Conservation (phyloP, 805 yeast genomes). For the Blastobotrys muscicola region DNA sequence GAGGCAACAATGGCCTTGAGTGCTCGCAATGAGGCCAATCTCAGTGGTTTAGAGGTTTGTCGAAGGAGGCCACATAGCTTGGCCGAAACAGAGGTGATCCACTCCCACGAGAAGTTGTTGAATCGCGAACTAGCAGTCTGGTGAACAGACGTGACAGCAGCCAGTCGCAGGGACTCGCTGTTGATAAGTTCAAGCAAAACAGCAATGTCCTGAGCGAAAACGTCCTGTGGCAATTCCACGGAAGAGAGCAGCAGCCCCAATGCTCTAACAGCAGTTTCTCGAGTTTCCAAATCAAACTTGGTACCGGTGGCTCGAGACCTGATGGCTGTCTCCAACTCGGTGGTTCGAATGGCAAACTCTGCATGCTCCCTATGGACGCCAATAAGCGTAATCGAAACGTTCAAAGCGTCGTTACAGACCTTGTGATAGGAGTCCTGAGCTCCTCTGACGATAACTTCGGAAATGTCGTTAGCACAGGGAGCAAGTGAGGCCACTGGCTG, state of each 20-base stretch:
- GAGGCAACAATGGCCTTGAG: conserved; percentile 6
- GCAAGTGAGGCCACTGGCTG: conserved; percentile 4
- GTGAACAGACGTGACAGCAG: conserved; percentile 25
- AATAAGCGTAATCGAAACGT: conserved; percentile 21
- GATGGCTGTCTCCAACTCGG: conserved; percentile 24
- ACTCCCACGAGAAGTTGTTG: conserved; percentile 11
- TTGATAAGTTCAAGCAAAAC: conserved; percentile 28
- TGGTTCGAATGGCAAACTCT: neutral
- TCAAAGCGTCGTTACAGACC: conserved; percentile 28
- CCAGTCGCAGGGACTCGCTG: conserved; percentile 30
- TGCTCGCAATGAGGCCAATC: conserved; percentile 18
- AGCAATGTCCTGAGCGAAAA: conserved; percentile 24
- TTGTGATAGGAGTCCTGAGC: conserved; percentile 30
- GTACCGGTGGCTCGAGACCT: conserved; percentile 27
- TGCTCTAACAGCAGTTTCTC: conserved; percentile 30
- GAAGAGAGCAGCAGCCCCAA: conserved; percentile 22
- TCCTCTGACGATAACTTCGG: conserved; percentile 25
- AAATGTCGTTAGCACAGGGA: conserved; percentile 14
- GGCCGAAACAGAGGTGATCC: conserved; percentile 13
- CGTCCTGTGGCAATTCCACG: conserved; percentile 18
- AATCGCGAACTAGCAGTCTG: conserved; percentile 2
- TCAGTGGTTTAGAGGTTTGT: conserved; percentile 17
- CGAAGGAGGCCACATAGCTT: conserved; percentile 15
- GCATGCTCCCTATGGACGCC: conserved; percentile 1
- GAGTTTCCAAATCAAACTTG: conserved; percentile 30